These are phyloP conservation scores for Coniochaeta sp. DNA, from an alignment of 2,329 filamentous ascomycete species.

Conservation along the genomic window DNA sequence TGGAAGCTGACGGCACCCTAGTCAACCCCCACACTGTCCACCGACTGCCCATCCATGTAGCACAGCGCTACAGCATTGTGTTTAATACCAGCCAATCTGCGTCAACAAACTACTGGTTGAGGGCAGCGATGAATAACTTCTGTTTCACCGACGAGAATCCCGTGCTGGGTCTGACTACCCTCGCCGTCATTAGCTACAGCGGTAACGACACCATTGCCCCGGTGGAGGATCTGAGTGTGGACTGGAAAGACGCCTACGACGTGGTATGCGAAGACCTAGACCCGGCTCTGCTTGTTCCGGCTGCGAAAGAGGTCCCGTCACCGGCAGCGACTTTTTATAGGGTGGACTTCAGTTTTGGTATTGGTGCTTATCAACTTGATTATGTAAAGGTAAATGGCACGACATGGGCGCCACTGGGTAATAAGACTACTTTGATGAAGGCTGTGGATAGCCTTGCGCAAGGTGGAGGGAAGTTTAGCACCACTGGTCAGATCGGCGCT, in stretches of 20 bases:
- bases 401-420: slow-evolving; percentile 7
- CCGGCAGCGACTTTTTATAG: slow-evolving; percentile 20
- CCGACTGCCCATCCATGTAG: slow-evolving; percentile 59
- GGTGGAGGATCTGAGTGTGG: slow-evolving; percentile 10
- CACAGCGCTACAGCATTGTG: slow-evolving; percentile 64
- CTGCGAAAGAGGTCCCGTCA: slow-evolving; percentile 51
- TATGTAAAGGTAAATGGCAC: slow-evolving; percentile 9
- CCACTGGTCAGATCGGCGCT: slow-evolving; percentile 20
- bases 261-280: slow-evolving; percentile 40
- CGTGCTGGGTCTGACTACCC: slow-evolving; percentile 35
- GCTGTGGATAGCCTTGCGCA: slow-evolving; percentile 2
- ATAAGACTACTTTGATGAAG: slow-evolving; percentile 6
- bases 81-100: slow-evolving; percentile 49
- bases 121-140: slow-evolving; percentile 53
- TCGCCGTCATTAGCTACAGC: slow-evolving; percentile 41
- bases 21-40: slow-evolving; percentile 52
- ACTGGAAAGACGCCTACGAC: slow-evolving; percentile 19
- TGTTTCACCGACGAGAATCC: slow-evolving; percentile 48
- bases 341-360: slow-evolving; percentile 9
- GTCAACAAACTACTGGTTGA: slow-evolving; percentile 52
- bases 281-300: slow-evolving; percentile 42
- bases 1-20: slow-evolving; percentile 65
- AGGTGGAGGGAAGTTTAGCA: not conserved
- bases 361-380: slow-evolving; percentile 8
- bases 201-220: not conserved